phyloP scores from a whole-genome alignment of 129 eudicot genomes.

The Flaveria sonorensis region DNA sequence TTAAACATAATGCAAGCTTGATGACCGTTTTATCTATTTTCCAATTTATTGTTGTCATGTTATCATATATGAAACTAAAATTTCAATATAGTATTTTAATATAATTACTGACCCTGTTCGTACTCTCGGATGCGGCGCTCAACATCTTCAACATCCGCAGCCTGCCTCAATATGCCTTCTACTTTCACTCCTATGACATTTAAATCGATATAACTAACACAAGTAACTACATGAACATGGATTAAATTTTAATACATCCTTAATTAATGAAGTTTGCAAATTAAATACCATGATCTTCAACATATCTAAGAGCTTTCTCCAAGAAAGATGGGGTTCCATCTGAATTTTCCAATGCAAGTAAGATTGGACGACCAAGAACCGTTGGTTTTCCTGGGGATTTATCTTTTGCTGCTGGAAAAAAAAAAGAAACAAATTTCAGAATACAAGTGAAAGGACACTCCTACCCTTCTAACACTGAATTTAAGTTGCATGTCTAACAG shows the following conservation, averaged over 20 bases:
- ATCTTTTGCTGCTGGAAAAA: constrained; percentile 56
- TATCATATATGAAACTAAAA: not conserved
- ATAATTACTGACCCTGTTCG: constrained; percentile 67
- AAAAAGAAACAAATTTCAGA: not conserved
- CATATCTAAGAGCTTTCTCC: constrained; percentile 91
- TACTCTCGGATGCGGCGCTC: constrained; percentile 78
- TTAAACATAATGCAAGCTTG: not conserved
- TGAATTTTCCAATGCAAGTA: constrained; percentile 91
- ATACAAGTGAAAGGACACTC: not conserved
- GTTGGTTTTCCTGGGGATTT: constrained; percentile 50
- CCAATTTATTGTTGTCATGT: not conserved
- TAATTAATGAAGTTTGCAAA: constrained; percentile 24
- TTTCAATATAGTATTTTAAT: not conserved
- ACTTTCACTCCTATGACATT: constrained; percentile 64
- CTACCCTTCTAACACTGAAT: not conserved
- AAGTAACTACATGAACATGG: not conserved
- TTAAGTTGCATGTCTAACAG: not conserved
- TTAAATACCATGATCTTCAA: constrained; percentile 71
- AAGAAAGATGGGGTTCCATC: constrained; percentile 96
- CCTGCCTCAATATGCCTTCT: constrained; percentile 96
- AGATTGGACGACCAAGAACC: constrained; percentile 86
- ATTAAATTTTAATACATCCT: not conserved
- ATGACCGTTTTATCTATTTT: not conserved
- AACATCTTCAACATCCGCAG: constrained; percentile 96
- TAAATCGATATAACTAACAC: constrained; percentile 19